These are phyloP conservation scores for Microthlaspi erraticum DNA, from an alignment of 345 rosid genomes.

Conservation along the genomic window DNA sequence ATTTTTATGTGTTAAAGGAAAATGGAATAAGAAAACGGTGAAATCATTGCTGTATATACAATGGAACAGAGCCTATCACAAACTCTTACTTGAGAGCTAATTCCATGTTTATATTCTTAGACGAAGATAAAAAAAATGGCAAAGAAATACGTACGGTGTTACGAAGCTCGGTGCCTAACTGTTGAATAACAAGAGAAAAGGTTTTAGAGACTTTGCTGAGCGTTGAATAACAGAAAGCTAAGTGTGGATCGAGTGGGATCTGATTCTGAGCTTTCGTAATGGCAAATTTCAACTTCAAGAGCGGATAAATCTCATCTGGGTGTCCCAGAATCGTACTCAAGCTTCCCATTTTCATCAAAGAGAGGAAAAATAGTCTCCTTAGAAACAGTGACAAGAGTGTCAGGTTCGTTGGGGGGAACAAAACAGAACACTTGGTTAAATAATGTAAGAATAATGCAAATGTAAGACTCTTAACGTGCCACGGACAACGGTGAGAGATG, in stretches of 20 bases:
- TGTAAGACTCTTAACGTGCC: conserved; percentile 12
- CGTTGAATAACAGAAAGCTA: conserved; percentile 77
- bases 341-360: conserved; percentile 53
- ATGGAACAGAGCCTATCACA: too few relatives aligned
- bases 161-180: too few relatives aligned
- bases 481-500: neutral
- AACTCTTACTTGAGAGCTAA: too few relatives aligned
- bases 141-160: too few relatives aligned
- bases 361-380: neutral
- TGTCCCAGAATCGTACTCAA: conserved; percentile 64
- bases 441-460: neutral
- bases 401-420: neutral
- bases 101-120: too few relatives aligned
- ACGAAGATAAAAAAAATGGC: too few relatives aligned
- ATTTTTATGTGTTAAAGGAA: neutral
- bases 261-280: conserved; percentile 68
- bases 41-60: neutral
- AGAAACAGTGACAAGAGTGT: conserved; percentile 17
- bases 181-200: too few relatives aligned
- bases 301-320: conserved; percentile 83
- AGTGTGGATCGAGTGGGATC: conserved; percentile 77
- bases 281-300: conserved; percentile 76
- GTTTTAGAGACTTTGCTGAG: conserved; percentile 75
- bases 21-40: neutral
- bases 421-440: neutral